These are phyloP conservation scores for Nakaseomyces glabratus DNA, from an alignment of 1,139 yeast genomes.

Conservation along the genomic window DNA sequence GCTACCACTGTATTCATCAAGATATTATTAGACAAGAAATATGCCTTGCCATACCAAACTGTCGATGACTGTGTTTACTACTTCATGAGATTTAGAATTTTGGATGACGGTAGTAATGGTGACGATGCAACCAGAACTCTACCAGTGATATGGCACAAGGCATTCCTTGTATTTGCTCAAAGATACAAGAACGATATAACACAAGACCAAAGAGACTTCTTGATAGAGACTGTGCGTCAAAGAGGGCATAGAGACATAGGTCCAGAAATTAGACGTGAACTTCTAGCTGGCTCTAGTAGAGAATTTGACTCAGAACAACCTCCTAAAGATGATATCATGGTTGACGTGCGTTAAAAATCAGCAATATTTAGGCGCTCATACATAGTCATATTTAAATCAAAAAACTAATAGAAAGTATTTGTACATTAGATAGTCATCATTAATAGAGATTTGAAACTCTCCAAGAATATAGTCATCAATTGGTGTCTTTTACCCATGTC, in stretches of 20 bases:
- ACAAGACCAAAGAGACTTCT: conserved; percentile 91
- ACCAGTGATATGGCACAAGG: conserved; percentile 97
- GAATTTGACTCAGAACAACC: conserved; percentile 27
- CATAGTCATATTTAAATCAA: neutral
- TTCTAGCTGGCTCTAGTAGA: conserved; percentile 67
- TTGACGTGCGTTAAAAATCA: conserved; percentile 28
- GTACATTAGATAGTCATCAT: neutral
- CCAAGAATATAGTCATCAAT: too few relatives aligned
- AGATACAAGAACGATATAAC: conserved; percentile 94
- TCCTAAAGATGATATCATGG: conserved; percentile 26
- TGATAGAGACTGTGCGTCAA: conserved; percentile 82
- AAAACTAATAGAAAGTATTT: neutral
- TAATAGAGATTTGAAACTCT: too few relatives aligned
- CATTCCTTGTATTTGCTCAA: conserved; percentile 88
- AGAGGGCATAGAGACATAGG: conserved; percentile 84
- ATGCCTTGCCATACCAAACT: conserved; percentile 94
- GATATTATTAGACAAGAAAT: conserved; percentile 83
- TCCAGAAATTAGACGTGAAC: conserved; percentile 89
- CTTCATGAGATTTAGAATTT: conserved; percentile 74
- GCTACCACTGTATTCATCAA: conserved; percentile 86
- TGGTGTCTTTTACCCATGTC: conserved; percentile 41
- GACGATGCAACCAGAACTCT: conserved; percentile 48
- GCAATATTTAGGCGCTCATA: neutral
- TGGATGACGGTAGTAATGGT: conserved; percentile 37
- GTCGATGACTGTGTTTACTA: conserved; percentile 93